phyloP scores from a whole-genome alignment of 1,284 basidiomycete species.

The Ceratobasidium sp. region DNA sequence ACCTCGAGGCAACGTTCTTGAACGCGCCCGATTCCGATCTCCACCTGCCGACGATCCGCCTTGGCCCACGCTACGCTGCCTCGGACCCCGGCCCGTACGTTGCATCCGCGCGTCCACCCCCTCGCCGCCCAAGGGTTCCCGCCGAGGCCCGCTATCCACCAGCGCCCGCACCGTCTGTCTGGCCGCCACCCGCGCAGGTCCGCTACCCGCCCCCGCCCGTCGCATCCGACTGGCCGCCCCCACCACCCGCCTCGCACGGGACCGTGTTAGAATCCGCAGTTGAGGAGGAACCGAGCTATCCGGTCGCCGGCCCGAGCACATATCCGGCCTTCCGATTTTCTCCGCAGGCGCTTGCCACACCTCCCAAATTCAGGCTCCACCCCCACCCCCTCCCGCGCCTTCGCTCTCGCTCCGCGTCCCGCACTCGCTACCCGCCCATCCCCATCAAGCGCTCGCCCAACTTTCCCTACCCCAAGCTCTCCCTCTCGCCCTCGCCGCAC shows the following conservation, averaged over 20 bases:
- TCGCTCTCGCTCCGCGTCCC: conserved; percentile 40
- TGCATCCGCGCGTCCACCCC: conserved; percentile 8
- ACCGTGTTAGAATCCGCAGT: conserved; percentile 27
- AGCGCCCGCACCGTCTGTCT: conserved; percentile 25
- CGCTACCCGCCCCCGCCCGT: conserved; percentile 31
- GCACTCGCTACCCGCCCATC: conserved; percentile 34
- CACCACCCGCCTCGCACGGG: conserved; percentile 27
- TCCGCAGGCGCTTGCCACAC: conserved; percentile 33
- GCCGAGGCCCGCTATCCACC: conserved; percentile 27
- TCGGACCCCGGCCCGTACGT: conserved; percentile 42
- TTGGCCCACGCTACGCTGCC: conserved; percentile 7
- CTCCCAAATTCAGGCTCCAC: conserved; percentile 42
- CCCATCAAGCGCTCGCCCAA: conserved; percentile 21
- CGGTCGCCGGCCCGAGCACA: conserved; percentile 35
- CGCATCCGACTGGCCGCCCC: conserved; percentile 32
- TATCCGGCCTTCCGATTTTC: conserved; percentile 40
- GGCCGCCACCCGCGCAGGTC: conserved; percentile 11
- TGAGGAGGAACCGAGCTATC: conserved; percentile 40
- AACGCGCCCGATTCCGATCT: conserved; percentile 35
- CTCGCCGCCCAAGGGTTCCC: conserved; percentile 7
- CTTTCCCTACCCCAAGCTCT: conserved; percentile 36
- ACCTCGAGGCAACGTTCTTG: conserved; percentile 16
- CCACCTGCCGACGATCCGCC: conserved; percentile 15
- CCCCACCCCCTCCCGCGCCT: conserved; percentile 42
- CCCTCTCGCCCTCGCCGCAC: conserved; percentile 27